Percentiles rank a stretch among this genome's conserved stretches.
phyloP scores from a whole-genome alignment of 2,329 filamentous ascomycete species.

The Grosmannia huntii region DNA sequence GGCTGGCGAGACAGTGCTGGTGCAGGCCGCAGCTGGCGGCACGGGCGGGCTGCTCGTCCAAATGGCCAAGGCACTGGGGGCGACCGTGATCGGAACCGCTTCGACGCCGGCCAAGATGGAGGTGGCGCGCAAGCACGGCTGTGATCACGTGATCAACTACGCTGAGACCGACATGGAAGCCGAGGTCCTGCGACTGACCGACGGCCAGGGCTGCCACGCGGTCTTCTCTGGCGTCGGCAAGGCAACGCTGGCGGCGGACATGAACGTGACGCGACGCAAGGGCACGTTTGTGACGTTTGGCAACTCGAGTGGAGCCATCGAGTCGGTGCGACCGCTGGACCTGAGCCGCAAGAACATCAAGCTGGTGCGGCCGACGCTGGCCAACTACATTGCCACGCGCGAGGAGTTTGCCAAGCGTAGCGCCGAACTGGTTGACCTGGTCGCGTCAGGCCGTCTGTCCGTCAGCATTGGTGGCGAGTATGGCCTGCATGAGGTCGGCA shows the following conservation, averaged over 20 bases:
- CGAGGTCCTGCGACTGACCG: constrained; percentile 55
- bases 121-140: constrained; percentile 57
- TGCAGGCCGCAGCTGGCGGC: constrained; percentile 78
- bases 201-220: constrained; percentile 57
- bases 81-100: constrained; percentile 68
- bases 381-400: constrained; percentile 54
- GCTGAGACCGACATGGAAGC: constrained; percentile 40
- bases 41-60: constrained; percentile 67
- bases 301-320: constrained; percentile 64
- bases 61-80: constrained; percentile 59
- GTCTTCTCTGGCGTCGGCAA: constrained; percentile 81
- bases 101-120: constrained; percentile 60
- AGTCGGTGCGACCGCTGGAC: constrained; percentile 42
- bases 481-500: constrained; percentile 6
- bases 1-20: constrained; percentile 43
- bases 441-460: constrained; percentile 10
- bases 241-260: constrained; percentile 66
- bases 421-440: constrained; percentile 12
- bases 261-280: constrained; percentile 62
- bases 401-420: constrained; percentile 50
- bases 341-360: constrained; percentile 63
- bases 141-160: constrained; percentile 63
- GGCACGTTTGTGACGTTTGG: constrained; percentile 69
- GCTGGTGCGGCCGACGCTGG: constrained; percentile 59
- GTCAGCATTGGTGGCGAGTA: constrained; percentile 10